Percentiles rank a stretch among this genome's conserved stretches.
These are phyloP conservation scores for Fraxinus paxiana DNA, from an alignment of 305 asterid species.

Conservation along the genomic window DNA sequence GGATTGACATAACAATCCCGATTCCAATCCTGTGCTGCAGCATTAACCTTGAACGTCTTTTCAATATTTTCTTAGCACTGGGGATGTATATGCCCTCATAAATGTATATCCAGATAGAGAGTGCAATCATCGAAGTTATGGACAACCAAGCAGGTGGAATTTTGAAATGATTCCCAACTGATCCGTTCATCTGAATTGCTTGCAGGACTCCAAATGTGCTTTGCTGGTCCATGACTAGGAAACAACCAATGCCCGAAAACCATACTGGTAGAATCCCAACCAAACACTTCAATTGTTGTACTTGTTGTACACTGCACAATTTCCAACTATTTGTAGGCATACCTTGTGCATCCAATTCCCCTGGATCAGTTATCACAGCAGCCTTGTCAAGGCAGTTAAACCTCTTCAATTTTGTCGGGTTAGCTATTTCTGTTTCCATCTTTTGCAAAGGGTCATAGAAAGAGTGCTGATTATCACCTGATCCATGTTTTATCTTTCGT, in stretches of 20 bases:
- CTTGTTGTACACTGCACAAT: constrained; percentile 46
- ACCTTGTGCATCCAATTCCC: constrained; percentile 41
- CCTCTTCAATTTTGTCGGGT: constrained; percentile 17
- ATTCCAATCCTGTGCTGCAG: constrained; percentile 38
- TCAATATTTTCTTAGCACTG: constrained; percentile 26
- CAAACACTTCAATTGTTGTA: constrained; percentile 55
- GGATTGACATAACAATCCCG: constrained; percentile 55
- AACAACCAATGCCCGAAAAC: constrained; percentile 53
- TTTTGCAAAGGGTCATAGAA: constrained; percentile 31
- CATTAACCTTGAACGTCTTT: constrained; percentile 37
- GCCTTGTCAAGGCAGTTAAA: constrained; percentile 58
- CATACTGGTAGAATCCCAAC: constrained; percentile 58
- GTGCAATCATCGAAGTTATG: constrained; percentile 61
- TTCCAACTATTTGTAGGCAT: constrained; percentile 45
- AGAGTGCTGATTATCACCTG: neutral
- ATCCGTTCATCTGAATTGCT: constrained; percentile 54
- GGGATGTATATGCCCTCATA: constrained; percentile 57
- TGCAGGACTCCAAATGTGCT: constrained; percentile 60
- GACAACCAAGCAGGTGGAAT: constrained; percentile 85
- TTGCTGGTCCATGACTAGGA: constrained; percentile 68
- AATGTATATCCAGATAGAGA: constrained; percentile 58
- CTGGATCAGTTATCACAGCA: constrained; percentile 37
- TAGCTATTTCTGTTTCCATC: neutral
- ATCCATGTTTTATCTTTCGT: constrained; percentile 24
- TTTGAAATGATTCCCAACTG: constrained; percentile 40